Evolutionary conservation across 1,139 yeast species (phyloP).

Genomic region (Candida frijolesensis): DNA sequence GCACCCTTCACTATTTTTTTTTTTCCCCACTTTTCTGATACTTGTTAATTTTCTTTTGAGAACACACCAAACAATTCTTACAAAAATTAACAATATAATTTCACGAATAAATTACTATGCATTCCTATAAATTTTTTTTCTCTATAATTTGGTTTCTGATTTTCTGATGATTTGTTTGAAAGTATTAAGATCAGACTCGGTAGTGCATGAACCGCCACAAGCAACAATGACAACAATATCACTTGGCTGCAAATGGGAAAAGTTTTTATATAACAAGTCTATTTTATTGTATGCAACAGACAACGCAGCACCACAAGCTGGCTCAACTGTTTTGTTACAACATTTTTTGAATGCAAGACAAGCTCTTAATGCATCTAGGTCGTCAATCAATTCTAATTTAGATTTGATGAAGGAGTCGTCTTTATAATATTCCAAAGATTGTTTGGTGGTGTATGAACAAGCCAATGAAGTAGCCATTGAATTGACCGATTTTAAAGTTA

Average conservation of each 20-base stretch:
- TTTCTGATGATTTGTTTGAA: constrained; percentile 15
- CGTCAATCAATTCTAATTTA: constrained; percentile 50
- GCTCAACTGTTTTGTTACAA: constrained; percentile 59
- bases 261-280: constrained; percentile 31
- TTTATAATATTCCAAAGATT: constrained; percentile 43
- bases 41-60: constrained; percentile 2
- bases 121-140: background rate
- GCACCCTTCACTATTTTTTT: constrained; percentile 11
- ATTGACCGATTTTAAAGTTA: constrained; percentile 46
- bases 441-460: constrained; percentile 53
- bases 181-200: constrained; percentile 18
- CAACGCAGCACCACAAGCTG: constrained; percentile 77
- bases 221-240: constrained; percentile 61
- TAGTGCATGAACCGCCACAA: constrained; percentile 65
- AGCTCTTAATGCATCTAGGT: constrained; percentile 55
- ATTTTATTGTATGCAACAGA: constrained; percentile 48
- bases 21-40: too few species aligned
- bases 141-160: constrained; percentile 17
- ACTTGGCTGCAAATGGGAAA: constrained; percentile 37
- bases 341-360: constrained; percentile 51
- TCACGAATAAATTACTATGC: background rate
- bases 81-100: background rate
- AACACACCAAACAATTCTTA: background rate
- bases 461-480: constrained; percentile 67
- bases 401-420: constrained; percentile 37